Evolutionary conservation across 306 rosid genomes (phyloP), one percentile per base, ranked within the genome.

Genomic region (Inga laurina): DNA sequence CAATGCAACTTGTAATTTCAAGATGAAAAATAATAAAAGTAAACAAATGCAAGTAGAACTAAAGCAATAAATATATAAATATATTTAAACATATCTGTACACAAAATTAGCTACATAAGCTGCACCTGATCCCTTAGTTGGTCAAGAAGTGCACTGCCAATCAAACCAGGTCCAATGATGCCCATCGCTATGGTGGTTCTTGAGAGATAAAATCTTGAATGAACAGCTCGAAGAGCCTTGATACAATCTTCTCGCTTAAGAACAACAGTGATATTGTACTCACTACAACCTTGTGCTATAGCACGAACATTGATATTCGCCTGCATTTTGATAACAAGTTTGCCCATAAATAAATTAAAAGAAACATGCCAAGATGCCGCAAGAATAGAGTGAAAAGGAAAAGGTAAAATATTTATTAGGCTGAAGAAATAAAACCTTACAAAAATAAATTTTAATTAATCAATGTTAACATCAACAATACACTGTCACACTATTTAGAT

Each of bases 211-310:
- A 96, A 96, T 88, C 99, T 89, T 44, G 99, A 94, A 87, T 96
- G 99, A 72, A 96, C 99, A 51, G 99, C 99, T 82, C 92, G 87
- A 86, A 96, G 84, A 85, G 98, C 99, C 86, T 91, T 94, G 84
- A 96, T 89, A 84, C 98, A 94, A 83, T 96, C 98, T 85, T 94
- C 99, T 74, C 97, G 88, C 91, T 91, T 96, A 62, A 96, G 19
- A 41, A 96, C 98, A 44, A 96, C 97, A 18, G 99, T 96, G 10
- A 96, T 90, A 84, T 96, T 96, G 89, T 94, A 94, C 92, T 96
- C 99, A 7, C 94, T 87, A 84, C 99, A 96, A 86, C 99, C 99
- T 90, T 96, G 99, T 69, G 99, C 99, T 79, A 96, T 96, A 75
- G 99, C 99, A 43, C 99, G 99, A 62, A 96, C 96, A 86, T 96